A percentile compares a stretch with the other conserved stretches of the same genome.
Conservation (phyloP, 495 filamentous ascomycete species). For the Hapsidospora chrysogenum region DNA sequence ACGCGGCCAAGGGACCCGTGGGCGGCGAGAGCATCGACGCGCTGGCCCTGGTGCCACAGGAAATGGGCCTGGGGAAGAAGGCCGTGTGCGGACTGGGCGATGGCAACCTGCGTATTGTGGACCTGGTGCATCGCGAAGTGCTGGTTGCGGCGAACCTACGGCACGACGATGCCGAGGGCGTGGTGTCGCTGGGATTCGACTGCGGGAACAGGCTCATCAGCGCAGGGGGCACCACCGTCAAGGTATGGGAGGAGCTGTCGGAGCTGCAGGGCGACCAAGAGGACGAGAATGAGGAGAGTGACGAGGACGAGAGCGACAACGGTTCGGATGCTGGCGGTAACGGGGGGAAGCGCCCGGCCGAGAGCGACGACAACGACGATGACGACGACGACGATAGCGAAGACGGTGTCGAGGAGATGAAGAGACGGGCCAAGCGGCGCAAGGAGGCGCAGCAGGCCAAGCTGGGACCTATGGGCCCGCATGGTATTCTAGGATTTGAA, state of each 20-base stretch:
- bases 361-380: slow-evolving; percentile 20
- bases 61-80: slow-evolving; percentile 48
- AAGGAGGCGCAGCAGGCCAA: slow-evolving; percentile 19
- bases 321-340: slow-evolving; percentile 14
- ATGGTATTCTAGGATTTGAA: slow-evolving; percentile 3
- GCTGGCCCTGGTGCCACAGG: slow-evolving; percentile 47
- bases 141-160: slow-evolving; percentile 27
- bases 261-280: slow-evolving; percentile 20
- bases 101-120: slow-evolving; percentile 35
- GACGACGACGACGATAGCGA: slow-evolving; percentile 14
- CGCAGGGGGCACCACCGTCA: slow-evolving; percentile 66
- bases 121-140: slow-evolving; percentile 24
- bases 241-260: slow-evolving; percentile 59
- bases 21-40: slow-evolving; percentile 54
- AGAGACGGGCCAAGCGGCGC: slow-evolving; percentile 15
- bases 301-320: slow-evolving; percentile 27
- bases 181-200: slow-evolving; percentile 66
- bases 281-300: slow-evolving; percentile 23
- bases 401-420: slow-evolving; percentile 27
- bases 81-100: slow-evolving; percentile 63
- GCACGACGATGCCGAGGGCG: slow-evolving; percentile 75
- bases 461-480: slow-evolving; percentile 3
- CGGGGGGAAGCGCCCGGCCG: slow-evolving; percentile 19
- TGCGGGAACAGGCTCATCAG: slow-evolving; percentile 70
- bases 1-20: slow-evolving; percentile 38